These are phyloP conservation scores for Geotrichum siamense DNA, from an alignment of 1,139 yeast genomes.

Conservation along the genomic window DNA sequence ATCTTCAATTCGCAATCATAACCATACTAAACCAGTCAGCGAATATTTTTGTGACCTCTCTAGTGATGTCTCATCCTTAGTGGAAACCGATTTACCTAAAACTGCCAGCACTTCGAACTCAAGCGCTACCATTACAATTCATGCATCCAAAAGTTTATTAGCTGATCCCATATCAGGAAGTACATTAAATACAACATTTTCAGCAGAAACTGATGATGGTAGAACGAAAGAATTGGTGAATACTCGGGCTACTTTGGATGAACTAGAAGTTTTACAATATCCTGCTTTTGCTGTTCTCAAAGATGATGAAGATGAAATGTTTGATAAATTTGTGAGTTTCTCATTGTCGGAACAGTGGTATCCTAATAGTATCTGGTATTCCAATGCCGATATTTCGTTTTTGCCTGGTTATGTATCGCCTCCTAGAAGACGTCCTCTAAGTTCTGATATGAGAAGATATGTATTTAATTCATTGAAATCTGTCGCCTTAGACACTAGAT, in stretches of 20 bases:
- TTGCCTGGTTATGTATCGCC: neutral
- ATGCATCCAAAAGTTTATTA: neutral
- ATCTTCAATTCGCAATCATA: too few species aligned
- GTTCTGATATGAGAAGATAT: neutral
- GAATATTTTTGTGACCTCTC: too few species aligned
- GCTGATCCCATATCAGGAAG: slow-evolving; percentile 2
- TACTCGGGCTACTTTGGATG: too few species aligned
- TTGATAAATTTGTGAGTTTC: neutral
- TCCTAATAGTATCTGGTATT: slow-evolving; percentile 1
- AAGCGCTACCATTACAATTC: neutral
- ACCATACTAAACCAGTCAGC: too few species aligned
- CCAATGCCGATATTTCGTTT: neutral
- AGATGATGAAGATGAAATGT: too few species aligned
- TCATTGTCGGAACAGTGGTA: neutral
- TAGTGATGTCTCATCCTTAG: too few species aligned
- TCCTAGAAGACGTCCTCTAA: neutral
- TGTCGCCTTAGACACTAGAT: neutral
- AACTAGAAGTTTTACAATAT: too few species aligned
- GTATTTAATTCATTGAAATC: neutral
- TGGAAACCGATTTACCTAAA: too few species aligned
- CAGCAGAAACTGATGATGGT: too few species aligned
- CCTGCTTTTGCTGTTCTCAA: too few species aligned
- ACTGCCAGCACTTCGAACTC: neutral
- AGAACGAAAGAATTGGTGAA: too few species aligned
- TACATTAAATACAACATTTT: neutral